Percentiles rank a stretch among this genome's conserved stretches.
Evolutionary conservation across 2,329 filamentous ascomycete genomes (phyloP).

Genomic region (Exophiala oligosperma): DNA sequence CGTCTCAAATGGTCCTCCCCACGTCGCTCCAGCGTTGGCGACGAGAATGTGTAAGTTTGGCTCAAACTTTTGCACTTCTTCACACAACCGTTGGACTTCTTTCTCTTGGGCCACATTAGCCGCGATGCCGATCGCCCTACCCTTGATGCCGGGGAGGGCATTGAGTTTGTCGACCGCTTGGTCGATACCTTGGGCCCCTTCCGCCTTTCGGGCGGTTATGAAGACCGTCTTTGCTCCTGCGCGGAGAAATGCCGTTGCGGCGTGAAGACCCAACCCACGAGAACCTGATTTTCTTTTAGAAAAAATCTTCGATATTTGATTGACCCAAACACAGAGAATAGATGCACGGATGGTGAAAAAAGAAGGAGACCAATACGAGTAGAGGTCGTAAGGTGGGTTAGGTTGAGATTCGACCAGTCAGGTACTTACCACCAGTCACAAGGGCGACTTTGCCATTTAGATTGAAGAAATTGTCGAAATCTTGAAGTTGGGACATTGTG

Average conservation of each 20-base stretch:
- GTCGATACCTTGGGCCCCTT: conserved; percentile 39
- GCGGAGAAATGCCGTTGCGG: conserved; percentile 41
- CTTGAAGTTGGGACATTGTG: conserved; percentile 12
- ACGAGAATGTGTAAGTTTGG: conserved; percentile 40
- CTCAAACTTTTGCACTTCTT: conserved; percentile 34
- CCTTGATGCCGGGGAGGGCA: conserved; percentile 33
- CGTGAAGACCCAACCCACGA: conserved; percentile 40
- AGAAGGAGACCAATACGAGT: too few species aligned
- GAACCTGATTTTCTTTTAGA: conserved; percentile 34
- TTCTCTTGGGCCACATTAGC: conserved; percentile 40
- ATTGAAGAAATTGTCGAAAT: conserved; percentile 16
- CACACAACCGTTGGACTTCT: conserved; percentile 37
- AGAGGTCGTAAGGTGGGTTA: neutral
- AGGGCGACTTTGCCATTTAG: conserved; percentile 20
- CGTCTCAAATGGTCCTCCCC: conserved; percentile 40
- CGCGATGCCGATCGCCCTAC: conserved; percentile 37
- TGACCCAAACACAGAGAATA: too few species aligned
- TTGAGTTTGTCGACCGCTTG: conserved; percentile 41
- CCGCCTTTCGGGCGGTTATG: conserved; percentile 40
- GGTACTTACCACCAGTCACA: conserved; percentile 17
- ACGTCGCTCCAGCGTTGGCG: conserved; percentile 41
- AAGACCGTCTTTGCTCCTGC: conserved; percentile 42
- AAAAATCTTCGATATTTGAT: too few species aligned
- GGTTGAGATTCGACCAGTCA: neutral
- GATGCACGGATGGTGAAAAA: too few species aligned